phyloP scores from a whole-genome alignment of 495 filamentous ascomycete genomes.

The Penicillium canescens region DNA sequence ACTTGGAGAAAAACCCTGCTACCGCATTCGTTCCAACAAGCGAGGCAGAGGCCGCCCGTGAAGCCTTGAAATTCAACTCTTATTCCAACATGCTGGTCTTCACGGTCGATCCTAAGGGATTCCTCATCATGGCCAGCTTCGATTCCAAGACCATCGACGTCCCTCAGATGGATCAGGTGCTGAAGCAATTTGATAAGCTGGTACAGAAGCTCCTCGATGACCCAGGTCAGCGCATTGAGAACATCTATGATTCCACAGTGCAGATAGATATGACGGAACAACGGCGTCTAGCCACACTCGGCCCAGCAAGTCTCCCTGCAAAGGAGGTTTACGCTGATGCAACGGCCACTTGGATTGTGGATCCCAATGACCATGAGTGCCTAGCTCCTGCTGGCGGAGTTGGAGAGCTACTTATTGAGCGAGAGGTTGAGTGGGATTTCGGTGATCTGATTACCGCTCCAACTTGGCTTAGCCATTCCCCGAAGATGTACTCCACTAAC shows the following conservation, averaged over 20 bases:
- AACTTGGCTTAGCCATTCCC: background rate
- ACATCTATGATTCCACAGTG: background rate
- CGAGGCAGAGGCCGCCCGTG: slow-evolving; percentile 13
- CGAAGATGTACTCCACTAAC: slow-evolving; percentile 19
- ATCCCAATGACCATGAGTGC: slow-evolving; percentile 26
- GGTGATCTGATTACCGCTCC: background rate
- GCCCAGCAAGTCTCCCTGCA: slow-evolving; percentile 20
- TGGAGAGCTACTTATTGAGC: slow-evolving; percentile 40
- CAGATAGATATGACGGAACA: background rate
- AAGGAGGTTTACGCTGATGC: slow-evolving; percentile 13
- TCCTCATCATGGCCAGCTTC: slow-evolving; percentile 54
- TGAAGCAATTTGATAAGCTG: slow-evolving; percentile 36
- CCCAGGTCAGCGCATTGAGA: background rate
- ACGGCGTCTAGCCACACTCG: background rate
- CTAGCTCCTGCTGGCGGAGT: slow-evolving; percentile 35
- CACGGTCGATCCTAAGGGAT: slow-evolving; percentile 44
- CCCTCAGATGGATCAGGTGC: slow-evolving; percentile 22
- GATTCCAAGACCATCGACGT: slow-evolving; percentile 34
- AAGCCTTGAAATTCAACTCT: slow-evolving; percentile 54
- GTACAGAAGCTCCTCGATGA: slow-evolving; percentile 32
- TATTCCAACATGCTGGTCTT: slow-evolving; percentile 58
- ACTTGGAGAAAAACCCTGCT: background rate
- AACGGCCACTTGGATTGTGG: slow-evolving; percentile 38
- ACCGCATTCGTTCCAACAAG: slow-evolving; percentile 15
- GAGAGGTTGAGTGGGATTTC: background rate